Percentiles rank a stretch among this genome's conserved stretches.
phyloP scores from a whole-genome alignment of 176 grass and related monocot species.

The Tuctoria greenei region DNA sequence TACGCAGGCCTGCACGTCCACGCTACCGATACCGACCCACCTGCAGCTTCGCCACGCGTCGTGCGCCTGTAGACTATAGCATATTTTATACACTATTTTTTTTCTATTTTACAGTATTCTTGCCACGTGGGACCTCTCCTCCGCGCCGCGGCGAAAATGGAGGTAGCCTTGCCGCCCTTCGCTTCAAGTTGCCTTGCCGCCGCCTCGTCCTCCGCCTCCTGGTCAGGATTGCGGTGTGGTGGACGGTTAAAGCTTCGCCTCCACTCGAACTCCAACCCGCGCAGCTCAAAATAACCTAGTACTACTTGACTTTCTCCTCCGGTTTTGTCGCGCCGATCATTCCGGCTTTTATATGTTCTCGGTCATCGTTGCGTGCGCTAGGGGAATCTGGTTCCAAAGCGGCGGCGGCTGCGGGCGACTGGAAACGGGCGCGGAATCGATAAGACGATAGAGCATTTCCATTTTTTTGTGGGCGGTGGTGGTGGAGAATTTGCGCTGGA shows the following conservation, averaged over 20 bases:
- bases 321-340: neutral
- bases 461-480: neutral
- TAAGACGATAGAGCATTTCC: neutral
- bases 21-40: neutral
- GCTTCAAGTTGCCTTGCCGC: conserved; percentile 1
- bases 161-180: neutral
- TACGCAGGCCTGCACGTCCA: no score
- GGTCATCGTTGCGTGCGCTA: neutral
- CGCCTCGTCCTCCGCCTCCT: conserved; percentile 23
- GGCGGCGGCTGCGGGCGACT: conserved; percentile 9
- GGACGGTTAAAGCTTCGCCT: conserved; percentile 31
- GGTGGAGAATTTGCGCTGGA: conserved; percentile 19
- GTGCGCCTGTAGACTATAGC: no score
- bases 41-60: conserved; percentile 32
- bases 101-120: no score
- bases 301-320: neutral
- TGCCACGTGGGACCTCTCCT: neutral
- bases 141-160: conserved; percentile 24
- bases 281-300: neutral
- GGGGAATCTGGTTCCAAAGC: conserved; percentile 13
- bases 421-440: neutral
- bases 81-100: no score
- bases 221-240: neutral
- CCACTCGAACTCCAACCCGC: neutral
- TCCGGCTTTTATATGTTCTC: neutral